Evolutionary conservation across 805 yeast genomes (phyloP).

Genomic region (Kodamaea leandrae): DNA sequence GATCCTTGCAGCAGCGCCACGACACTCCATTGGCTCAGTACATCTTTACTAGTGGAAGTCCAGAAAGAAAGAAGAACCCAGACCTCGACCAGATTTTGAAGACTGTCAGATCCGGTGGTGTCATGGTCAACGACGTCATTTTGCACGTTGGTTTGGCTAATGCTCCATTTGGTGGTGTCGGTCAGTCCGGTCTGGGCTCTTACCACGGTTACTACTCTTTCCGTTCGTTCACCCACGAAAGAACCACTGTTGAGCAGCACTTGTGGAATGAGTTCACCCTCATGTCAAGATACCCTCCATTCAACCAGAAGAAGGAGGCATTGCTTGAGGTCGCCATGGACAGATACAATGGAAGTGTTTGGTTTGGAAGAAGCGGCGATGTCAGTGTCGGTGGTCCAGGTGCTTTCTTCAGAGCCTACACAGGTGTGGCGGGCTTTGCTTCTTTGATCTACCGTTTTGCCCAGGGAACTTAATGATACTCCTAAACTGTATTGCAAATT

Average conservation of each 20-base stretch:
- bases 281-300: constrained; percentile 68
- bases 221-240: constrained; percentile 68
- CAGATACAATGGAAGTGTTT: constrained; percentile 31
- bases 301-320: constrained; percentile 33
- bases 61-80: constrained; percentile 45
- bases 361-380: constrained; percentile 40
- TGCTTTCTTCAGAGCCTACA: constrained; percentile 30
- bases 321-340: constrained; percentile 26
- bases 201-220: constrained; percentile 74
- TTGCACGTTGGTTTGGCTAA: constrained; percentile 64
- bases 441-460: constrained; percentile 22
- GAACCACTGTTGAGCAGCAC: constrained; percentile 65
- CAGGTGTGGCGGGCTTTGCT: constrained; percentile 30
- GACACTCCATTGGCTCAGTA: constrained; percentile 85
- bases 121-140: constrained; percentile 66
- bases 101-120: constrained; percentile 68
- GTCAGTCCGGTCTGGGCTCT: constrained; percentile 76
- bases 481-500: not conserved
- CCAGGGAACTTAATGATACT: constrained; percentile 3
- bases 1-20: constrained; percentile 43
- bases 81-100: constrained; percentile 42
- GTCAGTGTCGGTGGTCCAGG: constrained; percentile 35
- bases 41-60: constrained; percentile 52
- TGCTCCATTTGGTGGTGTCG: constrained; percentile 92
- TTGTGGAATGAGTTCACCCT: constrained; percentile 60